Evolutionary conservation across 148 eudicot genomes (phyloP), one percentile per base, ranked within the genome.

Genomic region (Spergularia marina): DNA sequence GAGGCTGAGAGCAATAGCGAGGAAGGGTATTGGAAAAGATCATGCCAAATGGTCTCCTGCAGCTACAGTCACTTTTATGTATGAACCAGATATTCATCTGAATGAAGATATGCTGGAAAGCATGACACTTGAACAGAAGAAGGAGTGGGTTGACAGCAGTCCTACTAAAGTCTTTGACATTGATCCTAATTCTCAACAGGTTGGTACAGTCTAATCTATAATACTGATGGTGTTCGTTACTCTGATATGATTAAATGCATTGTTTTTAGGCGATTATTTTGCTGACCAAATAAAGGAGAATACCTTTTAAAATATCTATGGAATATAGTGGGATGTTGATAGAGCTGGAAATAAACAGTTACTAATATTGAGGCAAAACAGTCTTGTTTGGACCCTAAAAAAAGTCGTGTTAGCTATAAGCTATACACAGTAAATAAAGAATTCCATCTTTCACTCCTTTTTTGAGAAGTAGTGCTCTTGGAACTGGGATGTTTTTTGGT

Each of bases 11-110:
- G 98, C 97, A 77, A 92, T 95, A 51, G 97, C 98, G 44, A 90
- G 98, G 62, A 95, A 95, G 78, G 99, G 97, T 47, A 92, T 92
- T 52, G 97, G 99, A 60, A 95, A 95, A 86, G 97, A 95, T 84
- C 96, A 92, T 79, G 97, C 97, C 15, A 95, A 95, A 78, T 95
- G 99, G 99, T 90, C 97, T 18, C 97, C 99, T 82, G 97, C 99
- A 44, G 97, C 99, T 74, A 95, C 99, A 70, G 99, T 92, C 56
- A 89, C 97, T 36, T 95, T 95, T 84, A 89, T 92, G 99, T 92
- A 91, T 83, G 99, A 95, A 69, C 97, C 98, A 18, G 94, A 88
- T 61, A 94, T 94, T 78, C 85, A 85, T 81, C 88, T 95, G 63
- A 92, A 95, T 79, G 96, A 95, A 75, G 98, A 89, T 71, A 57